These are phyloP conservation scores for Geotrichum siamense DNA, from an alignment of 1,139 yeast species.

Conservation along the genomic window DNA sequence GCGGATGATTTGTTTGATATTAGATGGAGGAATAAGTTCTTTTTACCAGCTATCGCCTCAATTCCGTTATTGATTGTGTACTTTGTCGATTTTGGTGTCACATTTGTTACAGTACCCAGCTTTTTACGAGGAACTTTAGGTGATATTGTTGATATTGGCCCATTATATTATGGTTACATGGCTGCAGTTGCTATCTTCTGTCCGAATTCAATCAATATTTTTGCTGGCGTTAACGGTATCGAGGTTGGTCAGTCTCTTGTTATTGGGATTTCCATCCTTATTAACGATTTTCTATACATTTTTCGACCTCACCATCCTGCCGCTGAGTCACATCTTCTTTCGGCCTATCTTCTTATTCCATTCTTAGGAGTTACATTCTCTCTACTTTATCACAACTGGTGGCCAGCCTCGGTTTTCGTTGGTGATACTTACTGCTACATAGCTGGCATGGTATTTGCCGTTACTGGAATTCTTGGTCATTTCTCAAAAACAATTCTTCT, in stretches of 20 bases:
- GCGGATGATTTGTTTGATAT: constrained; percentile 94
- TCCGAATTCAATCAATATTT: constrained; percentile 92
- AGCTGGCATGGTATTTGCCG: constrained; percentile 98
- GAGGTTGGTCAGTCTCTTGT: constrained; percentile 94
- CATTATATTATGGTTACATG: constrained; percentile 80
- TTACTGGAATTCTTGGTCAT: constrained; percentile 92
- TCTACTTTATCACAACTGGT: constrained; percentile 73
- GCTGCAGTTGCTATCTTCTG: constrained; percentile 85
- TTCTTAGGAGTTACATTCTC: constrained; percentile 80
- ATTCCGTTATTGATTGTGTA: constrained; percentile 86
- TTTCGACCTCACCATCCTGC: constrained; percentile 53
- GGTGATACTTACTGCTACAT: constrained; percentile 98
- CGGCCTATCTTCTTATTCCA: constrained; percentile 74
- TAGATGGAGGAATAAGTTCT: constrained; percentile 95
- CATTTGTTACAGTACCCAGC: constrained; percentile 79
- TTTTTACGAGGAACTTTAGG: constrained; percentile 44
- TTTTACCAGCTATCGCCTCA: constrained; percentile 89
- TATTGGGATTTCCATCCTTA: constrained; percentile 57
- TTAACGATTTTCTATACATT: constrained; percentile 72
- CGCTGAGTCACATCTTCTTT: constrained; percentile 72
- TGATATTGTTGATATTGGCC: constrained; percentile 65
- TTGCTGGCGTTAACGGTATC: constrained; percentile 93
- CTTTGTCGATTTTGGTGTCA: constrained; percentile 89
- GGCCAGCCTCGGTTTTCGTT: constrained; percentile 87
- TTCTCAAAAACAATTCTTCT: constrained; percentile 85